Evolutionary conservation across 805 yeast genomes (phyloP), one percentile per base, ranked within the genome.

Genomic region (Wickerhamiella azymoides): DNA sequence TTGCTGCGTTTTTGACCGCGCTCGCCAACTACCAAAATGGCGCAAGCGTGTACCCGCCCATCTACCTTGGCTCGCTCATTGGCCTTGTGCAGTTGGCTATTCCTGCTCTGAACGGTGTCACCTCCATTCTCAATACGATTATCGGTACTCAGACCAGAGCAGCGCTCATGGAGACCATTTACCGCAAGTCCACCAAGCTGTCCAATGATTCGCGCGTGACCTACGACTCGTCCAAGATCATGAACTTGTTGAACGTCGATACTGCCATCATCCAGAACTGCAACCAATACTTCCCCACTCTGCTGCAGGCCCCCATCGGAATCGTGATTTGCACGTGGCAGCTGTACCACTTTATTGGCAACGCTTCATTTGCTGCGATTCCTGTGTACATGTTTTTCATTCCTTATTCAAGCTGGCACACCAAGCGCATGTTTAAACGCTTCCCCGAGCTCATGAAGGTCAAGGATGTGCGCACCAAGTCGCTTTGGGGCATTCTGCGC

Each of bases 241-340:
- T 84, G 52, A 84, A 83, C 55, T 68, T 80, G 56, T 72, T 83
- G 66, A 59, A 92, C 16, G 88, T 82, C 27, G 96, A 85, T 64
- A 77, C 82, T 10, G 64, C 66, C 40, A 68, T 81, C 50, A 64
- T 84, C 25, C 82, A 78, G 56, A 77, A 74, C 33, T 62, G 81
- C 17, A 74, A 80, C 21, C 89, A 83, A 61, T 78, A 80, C 62
- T 76, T 88, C 49, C 84, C 84, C 55, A 72, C 84, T 37, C 69
- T 84, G 42, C 83, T 94, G 86, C 84, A 95, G 1, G 96, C 95
- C 39, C 97, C 97, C 1, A 80, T 86, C 65, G 96, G 86, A 64
- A 76, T 89, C 53, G 57, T 74, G 25, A 65, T 89, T 44, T 88
- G 96, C 68, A 70, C 89, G 52, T 63, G 71, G 47, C 81, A 92